Base-by-base conservation (phyloP, 805 yeast species). In the Wickerhamomyces canadensis region DNA sequence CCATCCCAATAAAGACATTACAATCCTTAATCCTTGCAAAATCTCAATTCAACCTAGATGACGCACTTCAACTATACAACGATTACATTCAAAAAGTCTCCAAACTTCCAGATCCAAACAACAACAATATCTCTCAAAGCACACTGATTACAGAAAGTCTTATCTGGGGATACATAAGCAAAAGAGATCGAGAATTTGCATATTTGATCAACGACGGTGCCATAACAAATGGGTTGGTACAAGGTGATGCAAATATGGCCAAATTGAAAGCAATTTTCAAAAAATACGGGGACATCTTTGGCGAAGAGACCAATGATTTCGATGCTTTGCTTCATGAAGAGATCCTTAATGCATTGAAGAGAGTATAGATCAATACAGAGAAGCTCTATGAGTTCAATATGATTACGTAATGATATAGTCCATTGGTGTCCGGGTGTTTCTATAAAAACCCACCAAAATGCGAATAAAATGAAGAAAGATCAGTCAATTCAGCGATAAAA, bases 151-250 rank as follows among this genome's bases (percentile, higher is more conserved):
- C 75, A 1, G 77, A 76, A 43, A 55, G 76, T 3, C 48, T 76
- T 27, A 54, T 76, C 21, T 43, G 71, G 13, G 66, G 70, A 0
- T 62, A 53, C 37, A 51, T 77, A 26, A 62, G 64, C 16, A 61
- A 64, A 27, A 58, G 64, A 30, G 80, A 77, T 50, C 55, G 80
- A 30, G 76, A 72, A 41, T 75, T 77, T 54, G 79, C 80, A 0
- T 60, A 64, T 37, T 66, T 74, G 30, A 51, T 75, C 11, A 61
- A 65, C 42, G 78, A 74, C 30, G 73, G 72, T 44, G 72, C 76
- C 0, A 47, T 62, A 1, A 60, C 56, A 26, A 67, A 64, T 37
- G 59, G 55, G 5, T 32, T 61, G 5, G 42, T 74, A 3, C 47
- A 48, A 13, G 67, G 72, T 24, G 72, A 67, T 21, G 46, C 48